Evolutionary conservation across 495 filamentous ascomycete genomes (phyloP).

Genomic region (Beverwykella pulmonaria): DNA sequence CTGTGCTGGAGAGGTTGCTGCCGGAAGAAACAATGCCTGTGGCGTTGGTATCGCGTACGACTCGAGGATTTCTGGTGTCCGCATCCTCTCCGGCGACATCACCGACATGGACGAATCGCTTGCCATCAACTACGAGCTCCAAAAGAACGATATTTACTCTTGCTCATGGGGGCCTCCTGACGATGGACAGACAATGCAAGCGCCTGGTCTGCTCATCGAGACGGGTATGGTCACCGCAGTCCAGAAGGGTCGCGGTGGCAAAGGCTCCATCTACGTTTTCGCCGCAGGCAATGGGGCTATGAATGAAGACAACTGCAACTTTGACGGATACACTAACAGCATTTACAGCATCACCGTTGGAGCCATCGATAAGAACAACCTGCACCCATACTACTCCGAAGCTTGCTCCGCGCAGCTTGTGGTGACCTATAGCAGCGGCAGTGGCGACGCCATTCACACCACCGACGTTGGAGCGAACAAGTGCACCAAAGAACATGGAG

Average conservation of each 20-base stretch:
- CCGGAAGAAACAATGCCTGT: slow-evolving; percentile 89
- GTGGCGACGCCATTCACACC: slow-evolving; percentile 86
- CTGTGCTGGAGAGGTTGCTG: slow-evolving; percentile 92
- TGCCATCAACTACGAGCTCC: slow-evolving; percentile 87
- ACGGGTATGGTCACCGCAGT: slow-evolving; percentile 89
- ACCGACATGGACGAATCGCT: slow-evolving; percentile 89
- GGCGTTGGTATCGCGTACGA: slow-evolving; percentile 94
- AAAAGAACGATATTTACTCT: slow-evolving; percentile 95
- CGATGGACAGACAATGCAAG: slow-evolving; percentile 91
- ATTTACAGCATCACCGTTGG: slow-evolving; percentile 98
- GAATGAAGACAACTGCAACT: slow-evolving; percentile 96
- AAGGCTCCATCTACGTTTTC: slow-evolving; percentile 95
- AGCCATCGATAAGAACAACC: slow-evolving; percentile 81
- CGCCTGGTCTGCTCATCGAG: slow-evolving; percentile 83
- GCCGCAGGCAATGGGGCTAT: slow-evolving; percentile 91
- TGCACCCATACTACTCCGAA: slow-evolving; percentile 92
- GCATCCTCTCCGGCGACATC: slow-evolving; percentile 88
- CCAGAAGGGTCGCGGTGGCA: slow-evolving; percentile 79
- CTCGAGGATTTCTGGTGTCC: slow-evolving; percentile 83
- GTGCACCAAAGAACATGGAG: slow-evolving; percentile 80
- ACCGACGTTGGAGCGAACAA: slow-evolving; percentile 86
- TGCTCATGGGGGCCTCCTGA: slow-evolving; percentile 98
- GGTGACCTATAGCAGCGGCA: slow-evolving; percentile 93
- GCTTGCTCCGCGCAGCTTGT: slow-evolving; percentile 93
- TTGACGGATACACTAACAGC: slow-evolving; percentile 98